Percentiles rank a stretch among this genome's conserved stretches.
phyloP scores from a whole-genome alignment of 2,329 filamentous ascomycete genomes.

The Alternaria gaisen region DNA sequence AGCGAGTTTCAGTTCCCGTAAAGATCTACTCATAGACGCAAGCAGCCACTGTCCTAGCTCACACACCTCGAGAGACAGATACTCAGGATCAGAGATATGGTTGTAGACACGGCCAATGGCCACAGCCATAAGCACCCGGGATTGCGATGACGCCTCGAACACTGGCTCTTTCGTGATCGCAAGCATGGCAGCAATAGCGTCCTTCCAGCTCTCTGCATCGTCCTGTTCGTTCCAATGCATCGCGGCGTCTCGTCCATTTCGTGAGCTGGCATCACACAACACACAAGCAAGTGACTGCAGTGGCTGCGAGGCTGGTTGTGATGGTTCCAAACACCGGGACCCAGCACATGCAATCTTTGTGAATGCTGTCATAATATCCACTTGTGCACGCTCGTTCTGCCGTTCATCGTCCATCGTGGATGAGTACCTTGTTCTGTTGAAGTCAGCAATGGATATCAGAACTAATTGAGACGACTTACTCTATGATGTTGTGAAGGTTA shows the following conservation, averaged over 20 bases:
- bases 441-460: constrained; percentile 16
- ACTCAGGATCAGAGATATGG: constrained; percentile 67
- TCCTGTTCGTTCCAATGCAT: constrained; percentile 37
- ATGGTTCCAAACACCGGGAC: constrained; percentile 30
- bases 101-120: constrained; percentile 71
- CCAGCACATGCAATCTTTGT: constrained; percentile 48
- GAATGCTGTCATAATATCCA: constrained; percentile 40
- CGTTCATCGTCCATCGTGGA: constrained; percentile 24
- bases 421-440: constrained; percentile 35
- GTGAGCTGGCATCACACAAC: constrained; percentile 34
- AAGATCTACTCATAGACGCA: constrained; percentile 80
- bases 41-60: constrained; percentile 81
- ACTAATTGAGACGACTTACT: constrained; percentile 27
- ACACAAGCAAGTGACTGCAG: constrained; percentile 30
- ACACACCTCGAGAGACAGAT: constrained; percentile 74
- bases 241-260: constrained; percentile 1
- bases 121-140: constrained; percentile 45
- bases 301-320: constrained; percentile 4
- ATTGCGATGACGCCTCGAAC: constrained; percentile 41
- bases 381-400: constrained; percentile 29
- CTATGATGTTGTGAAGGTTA: constrained; percentile 35
- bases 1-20: constrained; percentile 83
- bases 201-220: constrained; percentile 43
- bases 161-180: constrained; percentile 39
- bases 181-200: constrained; percentile 41